Conservation (phyloP, 2,329 filamentous ascomycete species). For the Boeremia exigua region DNA sequence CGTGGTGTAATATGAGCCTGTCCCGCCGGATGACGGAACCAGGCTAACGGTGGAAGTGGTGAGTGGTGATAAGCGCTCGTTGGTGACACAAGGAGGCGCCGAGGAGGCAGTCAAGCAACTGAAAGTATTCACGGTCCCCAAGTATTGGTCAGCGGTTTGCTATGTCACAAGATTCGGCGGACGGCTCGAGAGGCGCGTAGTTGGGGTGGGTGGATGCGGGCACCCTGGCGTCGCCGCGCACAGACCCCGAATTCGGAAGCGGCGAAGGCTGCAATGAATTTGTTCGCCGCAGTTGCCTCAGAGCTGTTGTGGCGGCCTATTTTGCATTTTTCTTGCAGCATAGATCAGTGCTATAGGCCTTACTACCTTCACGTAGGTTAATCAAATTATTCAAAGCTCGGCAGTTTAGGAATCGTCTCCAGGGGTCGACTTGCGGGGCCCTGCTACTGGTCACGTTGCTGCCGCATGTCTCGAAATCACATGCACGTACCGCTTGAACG, state of each 20-base stretch:
- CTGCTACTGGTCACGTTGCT: background rate
- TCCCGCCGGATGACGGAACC: slow-evolving; percentile 51
- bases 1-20: slow-evolving; percentile 43
- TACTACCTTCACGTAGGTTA: background rate
- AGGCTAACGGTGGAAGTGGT: slow-evolving; percentile 34
- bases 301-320: slow-evolving; percentile 10
- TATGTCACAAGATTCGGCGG: slow-evolving; percentile 32
- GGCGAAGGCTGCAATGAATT: slow-evolving; percentile 20
- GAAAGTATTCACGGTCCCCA: slow-evolving; percentile 5
- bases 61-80: slow-evolving; percentile 17
- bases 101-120: slow-evolving; percentile 18
- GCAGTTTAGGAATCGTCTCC: background rate
- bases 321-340: background rate
- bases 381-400: background rate
- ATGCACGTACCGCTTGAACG: slow-evolving; percentile 2
- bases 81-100: slow-evolving; percentile 9
- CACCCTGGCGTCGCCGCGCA: slow-evolving; percentile 10
- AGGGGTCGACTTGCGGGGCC: background rate
- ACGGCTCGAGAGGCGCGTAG: slow-evolving; percentile 19
- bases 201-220: slow-evolving; percentile 16
- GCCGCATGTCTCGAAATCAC: slow-evolving; percentile 4
- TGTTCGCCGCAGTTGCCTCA: slow-evolving; percentile 26
- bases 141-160: slow-evolving; percentile 35
- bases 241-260: slow-evolving; percentile 18
- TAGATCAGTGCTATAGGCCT: background rate